Base-by-base conservation (phyloP, 345 rosid genomes). In the Kernera saxatilis region DNA sequence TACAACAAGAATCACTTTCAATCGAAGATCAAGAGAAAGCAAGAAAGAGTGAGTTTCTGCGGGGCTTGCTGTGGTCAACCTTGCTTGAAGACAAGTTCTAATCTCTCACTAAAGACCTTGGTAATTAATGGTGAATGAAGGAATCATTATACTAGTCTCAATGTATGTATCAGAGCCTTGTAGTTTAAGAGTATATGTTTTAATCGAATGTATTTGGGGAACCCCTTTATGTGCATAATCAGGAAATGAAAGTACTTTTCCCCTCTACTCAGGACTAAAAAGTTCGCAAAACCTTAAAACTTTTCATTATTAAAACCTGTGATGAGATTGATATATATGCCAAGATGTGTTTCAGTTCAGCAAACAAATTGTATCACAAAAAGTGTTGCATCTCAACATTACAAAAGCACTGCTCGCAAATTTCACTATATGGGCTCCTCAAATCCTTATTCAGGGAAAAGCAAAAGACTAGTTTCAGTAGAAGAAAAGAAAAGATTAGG, bases 21-120 rank as follows among this genome's bases (percentile, higher is more conserved):
- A 78, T 60, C 44, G 76, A 84, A 75, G 96, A 84, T 52, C 86
- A 79, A 56, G 83, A 84, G 71, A 85, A 74, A 73, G 81, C 77
- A 18, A 74, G 54, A 63, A 84, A 76, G 82, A 59, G 85, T 32
- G 80, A 66, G 73, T 85, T 85, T 33, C 82, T 85, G 51, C 78
- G 56, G 64, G 91, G 85, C 12, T 67, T 87, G 25, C 33, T 85
- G 77, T 33, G 78, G 71, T 87, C 91, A 5, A 78, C 88, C 0
- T 79, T 89, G 72, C 76, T 86, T 23, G 83, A 77, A 15, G 82
- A 81, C 26, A 21, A 61, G 32, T 61, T 80, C 66, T 85, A 67
- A 82, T 64, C 43, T 29, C 15, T 26, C 49, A 17, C 27, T 48
- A 56, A 17, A 67, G 64, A 65, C 13, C 23, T 69, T 55, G 44